A percentile compares a stretch with the other conserved stretches of the same genome.
phyloP scores from a whole-genome alignment of 805 yeast genomes.

The Zygosaccharomyces bisporus region DNA sequence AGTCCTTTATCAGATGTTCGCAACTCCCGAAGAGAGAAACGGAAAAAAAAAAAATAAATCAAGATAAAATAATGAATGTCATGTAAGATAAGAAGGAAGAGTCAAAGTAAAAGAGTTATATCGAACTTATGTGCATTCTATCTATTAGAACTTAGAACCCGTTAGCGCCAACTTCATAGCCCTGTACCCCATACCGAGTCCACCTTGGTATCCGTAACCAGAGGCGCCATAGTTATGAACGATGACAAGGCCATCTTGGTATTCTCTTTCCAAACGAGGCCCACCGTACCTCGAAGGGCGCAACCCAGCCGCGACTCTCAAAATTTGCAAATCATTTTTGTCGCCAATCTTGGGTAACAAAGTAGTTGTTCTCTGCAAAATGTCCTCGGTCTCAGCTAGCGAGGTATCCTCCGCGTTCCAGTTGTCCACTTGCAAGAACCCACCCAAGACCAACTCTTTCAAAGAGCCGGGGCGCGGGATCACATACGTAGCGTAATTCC shows the following conservation, averaged over 20 bases:
- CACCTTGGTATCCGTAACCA: slow-evolving; percentile 66
- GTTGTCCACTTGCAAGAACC: slow-evolving; percentile 60
- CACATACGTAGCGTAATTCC: slow-evolving; percentile 57
- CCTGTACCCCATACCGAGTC: slow-evolving; percentile 53
- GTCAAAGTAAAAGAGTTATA: too few species aligned
- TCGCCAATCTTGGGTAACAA: slow-evolving; percentile 47
- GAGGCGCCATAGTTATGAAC: slow-evolving; percentile 73
- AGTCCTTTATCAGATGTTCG: slow-evolving; percentile 1
- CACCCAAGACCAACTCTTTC: slow-evolving; percentile 71
- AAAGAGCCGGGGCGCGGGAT: slow-evolving; percentile 68
- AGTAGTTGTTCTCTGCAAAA: slow-evolving; percentile 53
- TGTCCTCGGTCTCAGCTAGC: slow-evolving; percentile 55
- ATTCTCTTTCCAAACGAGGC: slow-evolving; percentile 59
- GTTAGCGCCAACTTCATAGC: slow-evolving; percentile 39
- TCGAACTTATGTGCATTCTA: background rate
- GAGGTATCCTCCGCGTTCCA: slow-evolving; percentile 57
- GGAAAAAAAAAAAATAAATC: background rate
- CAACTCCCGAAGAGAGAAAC: background rate
- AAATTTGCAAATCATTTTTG: slow-evolving; percentile 44
- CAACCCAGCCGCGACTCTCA: slow-evolving; percentile 67
- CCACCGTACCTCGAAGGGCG: slow-evolving; percentile 79
- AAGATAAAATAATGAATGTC: too few species aligned
- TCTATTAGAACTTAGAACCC: background rate
- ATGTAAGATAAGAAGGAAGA: too few species aligned
- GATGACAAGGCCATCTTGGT: slow-evolving; percentile 38